Base-by-base conservation (phyloP, 2,329 filamentous ascomycete genomes). In the Byssothecium circinans region DNA sequence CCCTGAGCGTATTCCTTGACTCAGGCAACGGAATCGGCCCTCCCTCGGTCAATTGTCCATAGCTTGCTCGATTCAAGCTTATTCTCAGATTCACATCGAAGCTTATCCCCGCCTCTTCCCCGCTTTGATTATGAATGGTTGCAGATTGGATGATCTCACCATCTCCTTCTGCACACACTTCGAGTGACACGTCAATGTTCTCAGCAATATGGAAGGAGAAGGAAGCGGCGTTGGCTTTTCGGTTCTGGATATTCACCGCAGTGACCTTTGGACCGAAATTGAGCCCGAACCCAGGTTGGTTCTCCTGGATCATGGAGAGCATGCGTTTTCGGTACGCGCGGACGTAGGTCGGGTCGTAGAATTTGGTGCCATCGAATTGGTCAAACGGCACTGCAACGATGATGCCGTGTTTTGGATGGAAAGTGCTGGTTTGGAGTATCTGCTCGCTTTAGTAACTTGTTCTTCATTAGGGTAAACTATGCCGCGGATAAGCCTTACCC, bases 391-490 rank as follows among this genome's bases (percentile, higher is more conserved):
- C 40, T 15, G 46, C 49, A 11, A 50, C 29, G 12, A 45, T 30
- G 17, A 55, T 45, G 15, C 52, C 49, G 36, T 50, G 46, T 3
- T 42, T 15, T 8, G 49, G 46, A 43, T 50, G 46, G 41, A 45
- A 52, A n/a, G 44, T 45, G 41, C 43, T 52, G n/a, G 49, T 42
- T 42, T 54, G 52, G 22, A 54, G 29, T 14, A 54, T 43, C 48
- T 54, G 27, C n/a, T 2, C 15, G 6, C 10, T 25, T 25, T 5
- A 25, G 23, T 10, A 25, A 6, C 10, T 32, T 45, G 27, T 40
- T 38, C 34, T 32, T 43, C 23, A 23, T 34, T 1, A 33, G 8
- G 14, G 34, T 12, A 4, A 12, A 10, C 4, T n/a, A 40, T 17
- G 15, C 4, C 2, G 33, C n/a, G 5, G 14, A 11, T 25, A 25